Base-by-base conservation (phyloP, 306 rosid genomes). In the Cucumis hystrix region DNA sequence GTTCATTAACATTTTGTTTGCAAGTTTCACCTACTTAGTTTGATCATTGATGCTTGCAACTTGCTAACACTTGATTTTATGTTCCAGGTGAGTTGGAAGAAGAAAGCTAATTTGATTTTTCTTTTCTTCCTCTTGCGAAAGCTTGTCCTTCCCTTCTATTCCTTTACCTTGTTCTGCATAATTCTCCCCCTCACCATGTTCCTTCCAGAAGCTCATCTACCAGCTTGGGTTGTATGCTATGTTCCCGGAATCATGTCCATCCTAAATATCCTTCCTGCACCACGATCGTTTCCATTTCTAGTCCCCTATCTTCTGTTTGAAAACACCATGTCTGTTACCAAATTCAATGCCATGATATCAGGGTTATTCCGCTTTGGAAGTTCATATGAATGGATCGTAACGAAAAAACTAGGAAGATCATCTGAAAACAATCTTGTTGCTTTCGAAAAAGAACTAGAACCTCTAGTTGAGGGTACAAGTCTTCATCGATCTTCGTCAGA, bases 131-230 rank as follows among this genome's bases (percentile, higher is more conserved):
- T 95, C 74, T 85, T 95, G 72, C 85, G 99, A 84, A 95, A 95
- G 89, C 97, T 95, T 65, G 83, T 95, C 81, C 93, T 95, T 79
- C 97, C 99, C 63, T 95, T 95, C 80, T 95, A 95, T 87, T 95
- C 99, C 3, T 95, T 95, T 87, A 95, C 97, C 76, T 89, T 95
- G 79, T 95, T 95, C 79, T 95, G 99, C 87, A 89, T 95, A 88
- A 95, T 95, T 87, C 99, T 95, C 81, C 99, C 99, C 11, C 59
- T 95, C 82, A 92, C 97, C 85, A 95, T 95, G 99, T 95, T 95
- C 83, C 93, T 95, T 74, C 99, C 99, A 20, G 99, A 95, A 88
- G 97, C 99, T 80, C 92, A 90, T 80, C 91, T 92, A 60, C 99
- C 99, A 6, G 88, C 92, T 33, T 90, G 97, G 97, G 99, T 95